Conservation (phyloP, 2,329 filamentous ascomycete species). For the Talaromyces pinophilus region DNA sequence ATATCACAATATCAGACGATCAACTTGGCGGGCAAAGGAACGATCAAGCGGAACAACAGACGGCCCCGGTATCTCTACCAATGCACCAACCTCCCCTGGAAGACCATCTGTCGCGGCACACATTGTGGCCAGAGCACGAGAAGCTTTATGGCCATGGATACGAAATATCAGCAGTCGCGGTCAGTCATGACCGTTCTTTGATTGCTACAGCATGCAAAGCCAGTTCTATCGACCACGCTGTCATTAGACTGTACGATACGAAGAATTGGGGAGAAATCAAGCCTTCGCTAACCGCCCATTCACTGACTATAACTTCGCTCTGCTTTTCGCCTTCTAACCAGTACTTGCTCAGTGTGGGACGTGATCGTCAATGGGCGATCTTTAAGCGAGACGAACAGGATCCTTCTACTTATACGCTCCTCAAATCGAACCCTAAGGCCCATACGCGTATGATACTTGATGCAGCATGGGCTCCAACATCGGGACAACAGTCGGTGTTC, state of each 20-base stretch:
- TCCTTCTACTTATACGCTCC: constrained; percentile 55
- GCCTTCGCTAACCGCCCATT: constrained; percentile 80
- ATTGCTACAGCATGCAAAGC: constrained; percentile 93
- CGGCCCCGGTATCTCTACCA: constrained; percentile 48
- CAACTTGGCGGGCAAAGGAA: constrained; percentile 18
- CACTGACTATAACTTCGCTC: constrained; percentile 79
- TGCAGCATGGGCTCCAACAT: constrained; percentile 72
- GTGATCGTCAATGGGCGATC: constrained; percentile 88
- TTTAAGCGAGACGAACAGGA: constrained; percentile 59
- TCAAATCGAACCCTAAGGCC: constrained; percentile 74
- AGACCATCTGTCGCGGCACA: constrained; percentile 84
- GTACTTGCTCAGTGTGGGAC: constrained; percentile 80
- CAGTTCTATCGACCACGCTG: constrained; percentile 88
- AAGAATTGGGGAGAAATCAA: constrained; percentile 78
- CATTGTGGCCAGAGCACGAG: constrained; percentile 92
- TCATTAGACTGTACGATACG: constrained; percentile 89
- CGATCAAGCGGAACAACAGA: constrained; percentile 27
- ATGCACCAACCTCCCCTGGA: constrained; percentile 78
- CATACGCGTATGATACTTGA: constrained; percentile 92
- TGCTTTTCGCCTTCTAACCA: constrained; percentile 74
- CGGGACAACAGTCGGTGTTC: constrained; percentile 56
- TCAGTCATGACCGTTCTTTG: constrained; percentile 70
- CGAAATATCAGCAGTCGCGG: constrained; percentile 85
- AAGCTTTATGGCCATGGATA: constrained; percentile 98
- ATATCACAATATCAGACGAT: constrained; percentile 41